Evolutionary conservation across 1,284 basidiomycete species (phyloP).

Genomic region (Marasmius oreades): DNA sequence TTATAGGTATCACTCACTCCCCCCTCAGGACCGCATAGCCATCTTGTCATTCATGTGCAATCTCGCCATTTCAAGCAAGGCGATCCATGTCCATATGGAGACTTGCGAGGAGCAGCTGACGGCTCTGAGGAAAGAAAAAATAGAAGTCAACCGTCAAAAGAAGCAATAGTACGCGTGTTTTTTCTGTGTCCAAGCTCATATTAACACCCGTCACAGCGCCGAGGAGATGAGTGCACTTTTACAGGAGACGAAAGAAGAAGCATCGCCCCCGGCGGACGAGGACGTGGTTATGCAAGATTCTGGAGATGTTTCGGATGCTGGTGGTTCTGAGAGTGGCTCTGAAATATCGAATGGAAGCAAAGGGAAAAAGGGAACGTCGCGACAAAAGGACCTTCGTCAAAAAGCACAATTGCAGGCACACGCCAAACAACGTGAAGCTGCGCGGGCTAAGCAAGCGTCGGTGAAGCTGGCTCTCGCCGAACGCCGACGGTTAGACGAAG

Average conservation of each 20-base stretch:
- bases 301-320: slow-evolving; percentile 67
- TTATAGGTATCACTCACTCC: slow-evolving; percentile 72
- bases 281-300: slow-evolving; percentile 58
- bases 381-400: slow-evolving; percentile 49
- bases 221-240: slow-evolving; percentile 73
- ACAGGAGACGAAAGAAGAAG: slow-evolving; percentile 53
- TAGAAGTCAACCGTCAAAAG: slow-evolving; percentile 87
- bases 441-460: slow-evolving; percentile 68
- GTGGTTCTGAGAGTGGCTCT: slow-evolving; percentile 50
- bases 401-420: slow-evolving; percentile 57
- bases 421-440: slow-evolving; percentile 74
- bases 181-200: background rate
- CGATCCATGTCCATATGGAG: slow-evolving; percentile 87
- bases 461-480: slow-evolving; percentile 71
- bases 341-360: slow-evolving; percentile 40
- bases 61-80: slow-evolving; percentile 85
- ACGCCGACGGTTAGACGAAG: slow-evolving; percentile 81
- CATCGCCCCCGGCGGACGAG: slow-evolving; percentile 38
- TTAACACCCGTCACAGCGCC: slow-evolving; percentile 36
- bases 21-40: slow-evolving; percentile 77
- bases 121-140: slow-evolving; percentile 91
- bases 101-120: slow-evolving; percentile 87
- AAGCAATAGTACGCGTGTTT: slow-evolving; percentile 70
- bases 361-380: slow-evolving; percentile 36
- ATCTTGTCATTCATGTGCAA: slow-evolving; percentile 89